Base-by-base conservation (phyloP, 164 flowering plant species). In the Magnolia sinica region DNA sequence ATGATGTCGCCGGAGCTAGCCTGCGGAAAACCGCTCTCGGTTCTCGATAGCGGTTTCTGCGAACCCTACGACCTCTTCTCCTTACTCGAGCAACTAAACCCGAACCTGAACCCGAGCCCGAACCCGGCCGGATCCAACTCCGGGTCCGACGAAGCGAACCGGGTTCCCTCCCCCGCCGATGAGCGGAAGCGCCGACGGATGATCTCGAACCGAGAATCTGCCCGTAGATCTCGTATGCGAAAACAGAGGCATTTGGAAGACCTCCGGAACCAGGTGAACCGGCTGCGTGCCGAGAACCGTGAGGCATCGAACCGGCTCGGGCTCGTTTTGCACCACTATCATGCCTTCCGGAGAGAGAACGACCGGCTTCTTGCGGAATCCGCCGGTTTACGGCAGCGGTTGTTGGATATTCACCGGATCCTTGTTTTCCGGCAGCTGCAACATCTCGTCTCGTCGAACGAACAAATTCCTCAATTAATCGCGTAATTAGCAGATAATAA, bases 121-220 rank as follows among this genome's bases (percentile, higher is more conserved):
- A 76, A 71, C 23, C 59, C 75, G 4, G 65, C 52, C 14, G 66
- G 58, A 24, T 76, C 84, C 10, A 82, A 84, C 64, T 79, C 91
- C 73, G 78, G 85, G 55, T 86, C 84, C 0, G 86, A 75, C 13
- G 85, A 81, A 2, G 72, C 80, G 68, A 75, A 63, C 79, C 72
- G 19, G 7, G 24, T 74, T 19, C 51, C 7, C 19, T 65, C 84
- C 5, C 20, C 55, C 14, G 51, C 68, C 18, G 91, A 89, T 74
- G 97, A 92, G 72, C 83, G 92, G 51, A 95, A 86, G 83, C 76
- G 67, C 49, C 83, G 88, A 81, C 85, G 98, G 50, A 91, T 86
- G 96, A 50, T 85, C 71, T 95, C 98, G 79, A 95, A 95, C 88
- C 88, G 97, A 79, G 96, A 91, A 50, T 95, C 98, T 22, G 98